A percentile compares a stretch with the other conserved stretches of the same genome.
Conservation (phyloP, 345 rosid genomes). For the Xanthoceras sorbifolium region DNA sequence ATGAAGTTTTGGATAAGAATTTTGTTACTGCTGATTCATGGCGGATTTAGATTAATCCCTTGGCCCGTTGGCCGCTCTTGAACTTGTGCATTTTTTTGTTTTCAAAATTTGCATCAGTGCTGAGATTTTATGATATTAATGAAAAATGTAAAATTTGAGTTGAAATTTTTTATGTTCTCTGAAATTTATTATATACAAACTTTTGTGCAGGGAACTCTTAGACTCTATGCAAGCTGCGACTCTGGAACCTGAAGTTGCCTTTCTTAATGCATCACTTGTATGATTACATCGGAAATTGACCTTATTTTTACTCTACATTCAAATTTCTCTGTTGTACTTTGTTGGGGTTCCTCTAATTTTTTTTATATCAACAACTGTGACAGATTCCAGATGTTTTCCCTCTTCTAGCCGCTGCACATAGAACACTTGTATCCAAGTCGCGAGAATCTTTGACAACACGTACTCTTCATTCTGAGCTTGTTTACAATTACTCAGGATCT, state of each 20-base stretch:
- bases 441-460: conserved; percentile 75
- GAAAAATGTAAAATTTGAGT: neutral
- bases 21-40: neutral
- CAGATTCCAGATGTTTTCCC: conserved; percentile 90
- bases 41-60: neutral
- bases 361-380: conserved; percentile 3
- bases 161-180: neutral
- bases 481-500: conserved; percentile 86
- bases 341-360: conserved; percentile 8
- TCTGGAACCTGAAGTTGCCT: conserved; percentile 80
- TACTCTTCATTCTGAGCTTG: conserved; percentile 94
- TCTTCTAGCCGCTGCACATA: conserved; percentile 83
- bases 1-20: neutral
- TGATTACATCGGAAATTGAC: conserved; percentile 23
- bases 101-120: too few species aligned
- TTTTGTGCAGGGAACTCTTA: conserved; percentile 59
- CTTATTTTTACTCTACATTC: neutral
- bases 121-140: neutral
- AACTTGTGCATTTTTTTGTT: neutral
- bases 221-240: conserved; percentile 73
- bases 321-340: neutral
- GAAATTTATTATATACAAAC: neutral
- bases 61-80: neutral
- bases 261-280: conserved; percentile 86
- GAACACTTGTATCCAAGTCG: conserved; percentile 67